These are phyloP conservation scores for Phytopythium cucurbitacearum DNA, from an alignment of 352 stramenopile species.

Conservation along the genomic window DNA sequence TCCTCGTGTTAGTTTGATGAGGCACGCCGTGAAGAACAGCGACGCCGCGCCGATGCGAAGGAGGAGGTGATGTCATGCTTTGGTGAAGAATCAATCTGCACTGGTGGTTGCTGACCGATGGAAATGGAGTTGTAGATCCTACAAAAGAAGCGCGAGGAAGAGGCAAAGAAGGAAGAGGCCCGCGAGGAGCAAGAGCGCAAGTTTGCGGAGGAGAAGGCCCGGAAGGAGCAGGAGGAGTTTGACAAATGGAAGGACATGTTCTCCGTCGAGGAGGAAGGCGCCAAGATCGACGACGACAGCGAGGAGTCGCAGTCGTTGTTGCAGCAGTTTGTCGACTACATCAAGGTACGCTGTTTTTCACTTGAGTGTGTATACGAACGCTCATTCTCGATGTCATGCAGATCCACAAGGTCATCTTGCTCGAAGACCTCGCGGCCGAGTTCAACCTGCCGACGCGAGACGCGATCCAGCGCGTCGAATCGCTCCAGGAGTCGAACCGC, in stretches of 20 bases:
- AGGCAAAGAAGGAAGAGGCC: conserved; percentile 38
- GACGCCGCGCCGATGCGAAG: conserved; percentile 48
- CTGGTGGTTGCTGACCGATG: conserved; percentile 1
- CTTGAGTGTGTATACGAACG: not conserved
- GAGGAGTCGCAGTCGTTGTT: conserved; percentile 60
- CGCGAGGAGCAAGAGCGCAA: conserved; percentile 43
- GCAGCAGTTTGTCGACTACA: conserved; percentile 70
- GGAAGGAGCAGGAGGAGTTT: conserved; percentile 70
- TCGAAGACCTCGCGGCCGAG: conserved; percentile 64
- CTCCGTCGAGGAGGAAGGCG: conserved; percentile 58
- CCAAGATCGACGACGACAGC: conserved; percentile 43
- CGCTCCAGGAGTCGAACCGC: conserved; percentile 44
- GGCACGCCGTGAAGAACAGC: conserved; percentile 52
- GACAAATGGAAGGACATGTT: conserved; percentile 79
- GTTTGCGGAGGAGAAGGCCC: conserved; percentile 42
- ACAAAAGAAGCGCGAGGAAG: conserved; percentile 58
- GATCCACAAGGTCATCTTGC: conserved; percentile 68
- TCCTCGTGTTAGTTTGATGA: conserved; percentile 55
- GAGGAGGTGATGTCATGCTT: conserved; percentile 24
- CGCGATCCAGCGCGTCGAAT: conserved; percentile 57
- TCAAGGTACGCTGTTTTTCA: conserved; percentile 28
- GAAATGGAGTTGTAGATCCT: conserved; percentile 12
- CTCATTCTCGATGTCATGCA: conserved; percentile 1
- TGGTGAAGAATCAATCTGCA: not conserved
- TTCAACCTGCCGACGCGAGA: conserved; percentile 69